A percentile compares a stretch with the other conserved stretches of the same genome.
phyloP scores from a whole-genome alignment of 2,329 filamentous ascomycete species.

The Colletotrichum falcatum region DNA sequence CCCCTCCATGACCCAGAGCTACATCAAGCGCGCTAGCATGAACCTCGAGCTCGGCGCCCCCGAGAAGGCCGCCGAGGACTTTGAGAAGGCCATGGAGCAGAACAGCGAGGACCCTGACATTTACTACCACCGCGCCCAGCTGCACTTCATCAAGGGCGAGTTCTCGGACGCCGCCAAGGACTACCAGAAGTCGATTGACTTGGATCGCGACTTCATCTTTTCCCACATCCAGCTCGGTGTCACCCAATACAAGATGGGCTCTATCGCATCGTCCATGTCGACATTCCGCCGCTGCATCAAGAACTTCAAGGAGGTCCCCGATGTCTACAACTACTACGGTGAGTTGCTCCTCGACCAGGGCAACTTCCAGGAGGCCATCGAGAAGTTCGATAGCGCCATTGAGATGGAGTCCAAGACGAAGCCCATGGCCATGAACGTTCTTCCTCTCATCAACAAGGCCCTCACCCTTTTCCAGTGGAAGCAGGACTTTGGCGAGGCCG shows the following conservation, averaged over 20 bases:
- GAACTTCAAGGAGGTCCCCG: conserved; percentile 96
- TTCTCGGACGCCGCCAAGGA: conserved; percentile 95
- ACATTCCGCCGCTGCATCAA: conserved; percentile 98
- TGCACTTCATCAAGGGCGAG: conserved; percentile 97
- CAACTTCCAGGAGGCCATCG: conserved; percentile 93
- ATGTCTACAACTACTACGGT: conserved; percentile 99
- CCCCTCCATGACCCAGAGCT: conserved; percentile 90
- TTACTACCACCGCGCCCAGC: conserved; percentile 98
- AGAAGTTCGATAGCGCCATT: conserved; percentile 98
- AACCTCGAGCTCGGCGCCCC: conserved; percentile 92
- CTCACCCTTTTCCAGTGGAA: conserved; percentile 98
- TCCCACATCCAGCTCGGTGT: conserved; percentile 99
- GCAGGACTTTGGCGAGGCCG: conserved; percentile 93
- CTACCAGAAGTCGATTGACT: conserved; percentile 98
- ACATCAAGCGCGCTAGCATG: conserved; percentile 99
- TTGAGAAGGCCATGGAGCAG: conserved; percentile 85
- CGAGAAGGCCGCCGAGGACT: conserved; percentile 88
- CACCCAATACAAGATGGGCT: conserved; percentile 99
- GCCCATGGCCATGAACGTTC: conserved; percentile 95
- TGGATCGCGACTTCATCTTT: conserved; percentile 97
- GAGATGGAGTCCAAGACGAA: conserved; percentile 97
- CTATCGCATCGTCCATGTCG: conserved; percentile 96
- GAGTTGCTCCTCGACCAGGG: conserved; percentile 96
- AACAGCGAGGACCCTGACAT: conserved; percentile 94
- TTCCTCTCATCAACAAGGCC: conserved; percentile 98